phyloP scores from a whole-genome alignment of 257 asterid species.

The Voacanga thouarsii region DNA sequence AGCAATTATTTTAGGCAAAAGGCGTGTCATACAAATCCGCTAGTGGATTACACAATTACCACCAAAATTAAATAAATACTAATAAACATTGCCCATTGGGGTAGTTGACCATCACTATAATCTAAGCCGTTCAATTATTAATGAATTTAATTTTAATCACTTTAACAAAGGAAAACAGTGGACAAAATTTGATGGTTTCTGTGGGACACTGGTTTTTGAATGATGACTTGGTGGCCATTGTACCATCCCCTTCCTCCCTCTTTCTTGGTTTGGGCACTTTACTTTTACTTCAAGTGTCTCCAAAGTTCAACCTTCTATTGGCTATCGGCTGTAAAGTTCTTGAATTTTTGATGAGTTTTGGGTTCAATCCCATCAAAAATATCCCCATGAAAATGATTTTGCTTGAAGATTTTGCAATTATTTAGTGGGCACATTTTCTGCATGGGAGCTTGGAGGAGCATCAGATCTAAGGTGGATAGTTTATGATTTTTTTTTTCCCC shows the following conservation, averaged over 20 bases:
- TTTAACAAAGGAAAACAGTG: not conserved
- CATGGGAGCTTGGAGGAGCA: not conserved
- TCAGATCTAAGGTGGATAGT: not conserved
- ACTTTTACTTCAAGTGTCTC: slow-evolving; percentile 16
- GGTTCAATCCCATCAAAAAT: not conserved
- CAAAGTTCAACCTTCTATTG: slow-evolving; percentile 10
- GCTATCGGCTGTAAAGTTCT: slow-evolving; percentile 2
- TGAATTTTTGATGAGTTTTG: not conserved
- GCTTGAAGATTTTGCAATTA: too few relatives aligned
- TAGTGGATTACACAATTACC: not conserved
- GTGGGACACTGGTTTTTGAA: slow-evolving; percentile 25
- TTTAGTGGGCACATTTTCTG: not conserved
- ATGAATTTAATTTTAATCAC: not conserved
- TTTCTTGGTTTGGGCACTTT: slow-evolving; percentile 9
- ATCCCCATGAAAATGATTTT: not conserved
- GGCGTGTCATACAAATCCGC: not conserved
- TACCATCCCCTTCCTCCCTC: not conserved
- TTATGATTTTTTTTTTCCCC: not conserved
- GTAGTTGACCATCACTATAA: not conserved
- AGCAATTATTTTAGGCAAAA: not conserved
- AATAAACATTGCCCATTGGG: too few relatives aligned
- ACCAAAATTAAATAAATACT: not conserved
- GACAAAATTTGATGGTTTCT: slow-evolving; percentile 26
- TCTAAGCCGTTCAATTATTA: not conserved
- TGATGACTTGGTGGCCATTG: not conserved